A percentile compares a stretch with the other conserved stretches of the same genome.
These are phyloP conservation scores for Elsinoe necatrix DNA, from an alignment of 2,329 filamentous ascomycete species.

Conservation along the genomic window DNA sequence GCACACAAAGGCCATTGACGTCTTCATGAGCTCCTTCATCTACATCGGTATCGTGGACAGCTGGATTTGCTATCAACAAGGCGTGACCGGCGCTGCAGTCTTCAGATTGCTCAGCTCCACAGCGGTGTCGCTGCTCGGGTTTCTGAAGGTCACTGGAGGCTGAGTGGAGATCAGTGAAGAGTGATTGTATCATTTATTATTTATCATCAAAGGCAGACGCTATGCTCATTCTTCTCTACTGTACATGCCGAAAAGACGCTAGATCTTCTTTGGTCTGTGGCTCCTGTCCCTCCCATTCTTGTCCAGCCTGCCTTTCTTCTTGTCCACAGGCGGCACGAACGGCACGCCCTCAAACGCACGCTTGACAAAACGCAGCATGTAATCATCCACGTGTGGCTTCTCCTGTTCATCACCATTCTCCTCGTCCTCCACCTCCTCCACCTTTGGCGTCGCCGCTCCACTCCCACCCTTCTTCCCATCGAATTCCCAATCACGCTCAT, in stretches of 20 bases:
- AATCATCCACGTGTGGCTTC: slow-evolving; percentile 61
- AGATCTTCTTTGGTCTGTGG: slow-evolving; percentile 27
- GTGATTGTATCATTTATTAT: background rate
- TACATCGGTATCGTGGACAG: background rate
- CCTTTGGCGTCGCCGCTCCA: slow-evolving; percentile 16
- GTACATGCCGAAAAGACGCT: background rate
- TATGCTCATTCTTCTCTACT: slow-evolving; percentile 6
- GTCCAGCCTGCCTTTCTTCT: slow-evolving; percentile 25
- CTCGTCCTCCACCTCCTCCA: slow-evolving; percentile 20
- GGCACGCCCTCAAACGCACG: slow-evolving; percentile 24
- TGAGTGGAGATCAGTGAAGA: background rate
- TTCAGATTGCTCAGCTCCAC: background rate
- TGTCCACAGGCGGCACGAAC: slow-evolving; percentile 30
- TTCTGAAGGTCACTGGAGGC: background rate
- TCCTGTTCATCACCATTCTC: slow-evolving; percentile 34
- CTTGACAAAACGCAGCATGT: slow-evolving; percentile 31
- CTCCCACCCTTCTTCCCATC: slow-evolving; percentile 35
- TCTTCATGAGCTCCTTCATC: background rate
- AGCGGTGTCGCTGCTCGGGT: background rate
- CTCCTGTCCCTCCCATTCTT: slow-evolving; percentile 30
- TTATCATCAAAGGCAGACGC: background rate
- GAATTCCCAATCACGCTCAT: slow-evolving; percentile 85
- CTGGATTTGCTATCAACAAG: background rate
- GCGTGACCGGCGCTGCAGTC: background rate
- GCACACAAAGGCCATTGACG: background rate